A percentile compares a stretch with the other conserved stretches of the same genome.
Evolutionary conservation across 73 alveolate species (phyloP).

Genomic region (Loxodes magnus): DNA sequence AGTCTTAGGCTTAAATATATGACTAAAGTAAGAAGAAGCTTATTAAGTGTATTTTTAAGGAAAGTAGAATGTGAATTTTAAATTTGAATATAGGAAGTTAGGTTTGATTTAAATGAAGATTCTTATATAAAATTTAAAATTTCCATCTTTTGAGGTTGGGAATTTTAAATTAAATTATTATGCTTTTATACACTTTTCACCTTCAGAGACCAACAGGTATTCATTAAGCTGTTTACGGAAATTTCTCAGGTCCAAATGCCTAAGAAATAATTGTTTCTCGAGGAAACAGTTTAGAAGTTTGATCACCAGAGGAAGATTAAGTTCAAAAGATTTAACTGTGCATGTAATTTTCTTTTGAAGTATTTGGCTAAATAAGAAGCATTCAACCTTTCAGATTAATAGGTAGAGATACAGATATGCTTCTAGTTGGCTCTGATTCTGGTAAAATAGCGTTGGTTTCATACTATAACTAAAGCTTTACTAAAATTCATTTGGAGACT

Average conservation of each 20-base stretch:
- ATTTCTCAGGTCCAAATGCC: conserved; percentile 92
- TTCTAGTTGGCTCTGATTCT: conserved; percentile 83
- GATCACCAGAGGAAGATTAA: conserved; percentile 26
- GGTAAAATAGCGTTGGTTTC: conserved; percentile 58
- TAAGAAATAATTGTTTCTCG: conserved; percentile 78
- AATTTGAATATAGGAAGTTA: no score
- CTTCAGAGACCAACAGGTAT: conserved; percentile 85
- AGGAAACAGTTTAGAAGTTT: conserved; percentile 26
- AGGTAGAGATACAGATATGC: conserved; percentile 68
- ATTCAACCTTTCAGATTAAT: conserved; percentile 78
- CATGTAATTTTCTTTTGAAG: conserved; percentile 57
- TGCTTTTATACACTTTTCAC: conserved; percentile 86
- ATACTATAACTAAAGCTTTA: conserved; percentile 50
- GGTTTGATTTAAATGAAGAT: no score
- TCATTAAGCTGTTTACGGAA: conserved; percentile 94
- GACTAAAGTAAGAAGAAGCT: no score
- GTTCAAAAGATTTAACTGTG: no score
- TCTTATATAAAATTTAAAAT: no score
- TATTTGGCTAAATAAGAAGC: conserved; percentile 84
- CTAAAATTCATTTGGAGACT: conserved; percentile 92
- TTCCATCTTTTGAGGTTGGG: no score
- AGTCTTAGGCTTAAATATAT: no score
- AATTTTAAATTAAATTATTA: conserved; percentile 28
- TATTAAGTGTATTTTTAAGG: no score
- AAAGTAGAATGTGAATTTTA: no score